Conservation (phyloP, 129 eudicot genomes). For the Helianthus tuberosus region DNA sequence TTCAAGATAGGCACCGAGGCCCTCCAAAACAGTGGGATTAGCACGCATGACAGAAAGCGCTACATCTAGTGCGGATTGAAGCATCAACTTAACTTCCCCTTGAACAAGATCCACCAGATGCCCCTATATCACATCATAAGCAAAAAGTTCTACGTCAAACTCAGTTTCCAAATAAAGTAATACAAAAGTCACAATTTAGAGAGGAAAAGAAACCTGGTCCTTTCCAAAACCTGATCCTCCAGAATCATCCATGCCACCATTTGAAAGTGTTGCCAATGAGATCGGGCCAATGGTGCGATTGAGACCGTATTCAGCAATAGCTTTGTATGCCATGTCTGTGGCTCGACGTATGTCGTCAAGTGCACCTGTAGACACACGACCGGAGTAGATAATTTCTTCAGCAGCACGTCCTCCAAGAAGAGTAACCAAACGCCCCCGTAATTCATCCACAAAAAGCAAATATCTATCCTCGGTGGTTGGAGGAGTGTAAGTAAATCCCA, state of each 20-base stretch:
- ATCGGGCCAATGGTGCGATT: constrained; percentile 79
- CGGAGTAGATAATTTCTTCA: constrained; percentile 87
- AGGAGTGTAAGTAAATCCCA: constrained; percentile 96
- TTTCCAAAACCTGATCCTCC: constrained; percentile 86
- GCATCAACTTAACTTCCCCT: constrained; percentile 78
- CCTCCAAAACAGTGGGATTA: constrained; percentile 93
- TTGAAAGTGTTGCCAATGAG: constrained; percentile 84
- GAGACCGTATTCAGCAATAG: constrained; percentile 97
- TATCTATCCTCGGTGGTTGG: constrained; percentile 96
- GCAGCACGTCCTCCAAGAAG: constrained; percentile 99
- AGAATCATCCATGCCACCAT: constrained; percentile 95
- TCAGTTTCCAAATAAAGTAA: background rate
- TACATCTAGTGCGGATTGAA: constrained; percentile 93
- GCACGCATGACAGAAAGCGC: constrained; percentile 95
- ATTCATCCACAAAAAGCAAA: constrained; percentile 87
- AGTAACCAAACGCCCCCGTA: constrained; percentile 98
- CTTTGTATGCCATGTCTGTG: constrained; percentile 99
- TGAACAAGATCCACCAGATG: constrained; percentile 98
- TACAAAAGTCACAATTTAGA: background rate
- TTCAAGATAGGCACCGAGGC: constrained; percentile 96
- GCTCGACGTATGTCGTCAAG: constrained; percentile 97
- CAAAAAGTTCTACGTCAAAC: background rate
- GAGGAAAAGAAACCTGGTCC: constrained; percentile 66
- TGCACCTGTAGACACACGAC: constrained; percentile 99
- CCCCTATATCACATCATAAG: constrained; percentile 52